Evolutionary conservation across 345 rosid species (phyloP), one percentile per base, ranked within the genome.

Genomic region (Populus ilicifolia): DNA sequence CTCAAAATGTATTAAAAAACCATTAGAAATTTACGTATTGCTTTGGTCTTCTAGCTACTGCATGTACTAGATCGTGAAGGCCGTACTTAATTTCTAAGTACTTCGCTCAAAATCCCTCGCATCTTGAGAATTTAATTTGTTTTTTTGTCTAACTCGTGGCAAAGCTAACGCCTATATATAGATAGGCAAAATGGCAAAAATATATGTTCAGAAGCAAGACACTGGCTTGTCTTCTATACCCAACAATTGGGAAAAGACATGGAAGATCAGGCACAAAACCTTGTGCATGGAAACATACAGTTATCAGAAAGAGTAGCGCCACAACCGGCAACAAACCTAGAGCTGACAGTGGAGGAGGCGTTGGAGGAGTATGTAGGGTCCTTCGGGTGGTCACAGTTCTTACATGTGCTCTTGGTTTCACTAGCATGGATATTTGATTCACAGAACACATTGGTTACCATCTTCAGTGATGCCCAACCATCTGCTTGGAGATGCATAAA

Each of bases 401-500:
- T 88, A 43, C 98, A 91, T 35, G 93, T 89, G 64, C 67, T 90
- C 18, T 74, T 93, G 80, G 93, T 88, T 16, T 91, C 94, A 7
- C 48, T 91, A 0, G 90, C 93, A 23, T 89, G 92, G 93, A 69
- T 87, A 43, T 90, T 93, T 23, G 97, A 93, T 76, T 85, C 98
- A 8, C 96, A 90, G 41, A 83, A 80, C 75, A 84, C 98, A 13
- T 84, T 93, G 38, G 72, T 83, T 43, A 89, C 92, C 27, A 92
- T 93, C 69, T 91, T 91, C 77, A 88, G 85, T 33, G 98, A 93
- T 18, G 93, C 97, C 8, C 87, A 83, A 46, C 98, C 97, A 0
- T 38, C 84, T 30, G 44, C 73, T 25, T 84, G 91, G 93, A 85
- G 80, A 78, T 89, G 89, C 80, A 75, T 73, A 41, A 72, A 20